These are phyloP conservation scores for Leccinum disarticulatum DNA, from an alignment of 768 basidiomycete species.

Conservation along the genomic window DNA sequence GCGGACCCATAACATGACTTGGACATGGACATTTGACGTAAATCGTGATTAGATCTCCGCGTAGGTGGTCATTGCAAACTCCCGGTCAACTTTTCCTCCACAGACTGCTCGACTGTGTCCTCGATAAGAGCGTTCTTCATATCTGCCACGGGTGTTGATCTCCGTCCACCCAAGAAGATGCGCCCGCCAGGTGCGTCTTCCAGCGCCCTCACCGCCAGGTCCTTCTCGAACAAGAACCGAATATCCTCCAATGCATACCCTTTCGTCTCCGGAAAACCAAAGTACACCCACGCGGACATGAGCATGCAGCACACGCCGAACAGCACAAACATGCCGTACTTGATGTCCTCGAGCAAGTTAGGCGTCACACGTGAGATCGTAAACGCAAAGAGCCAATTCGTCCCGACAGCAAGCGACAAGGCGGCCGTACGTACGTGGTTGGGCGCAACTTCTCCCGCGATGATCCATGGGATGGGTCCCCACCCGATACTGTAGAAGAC, in stretches of 20 bases:
- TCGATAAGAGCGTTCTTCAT: neutral
- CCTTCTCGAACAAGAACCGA: slow-evolving; percentile 37
- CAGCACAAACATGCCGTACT: slow-evolving; percentile 35
- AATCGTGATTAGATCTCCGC: neutral
- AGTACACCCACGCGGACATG: slow-evolving; percentile 37
- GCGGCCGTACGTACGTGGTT: slow-evolving; percentile 38
- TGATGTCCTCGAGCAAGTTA: slow-evolving; percentile 34
- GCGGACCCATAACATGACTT: too few species aligned
- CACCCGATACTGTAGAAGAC: slow-evolving; percentile 37
- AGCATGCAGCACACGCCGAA: slow-evolving; percentile 34
- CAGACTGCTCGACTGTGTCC: neutral
- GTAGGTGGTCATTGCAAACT: neutral
- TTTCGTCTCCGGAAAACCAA: slow-evolving; percentile 43
- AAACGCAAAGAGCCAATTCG: slow-evolving; percentile 39
- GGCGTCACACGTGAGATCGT: slow-evolving; percentile 39
- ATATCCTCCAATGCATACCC: slow-evolving; percentile 42
- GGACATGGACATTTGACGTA: neutral
- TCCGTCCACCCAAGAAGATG: slow-evolving; percentile 28
- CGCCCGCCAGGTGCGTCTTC: slow-evolving; percentile 37
- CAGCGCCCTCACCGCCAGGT: slow-evolving; percentile 32
- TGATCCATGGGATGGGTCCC: slow-evolving; percentile 32
- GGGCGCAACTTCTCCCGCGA: slow-evolving; percentile 39
- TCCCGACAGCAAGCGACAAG: slow-evolving; percentile 33
- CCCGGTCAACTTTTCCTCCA: neutral
- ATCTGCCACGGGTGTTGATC: slow-evolving; percentile 28